phyloP scores from a whole-genome alignment of 1,284 basidiomycete species.

The Cryptococcus sp. region DNA sequence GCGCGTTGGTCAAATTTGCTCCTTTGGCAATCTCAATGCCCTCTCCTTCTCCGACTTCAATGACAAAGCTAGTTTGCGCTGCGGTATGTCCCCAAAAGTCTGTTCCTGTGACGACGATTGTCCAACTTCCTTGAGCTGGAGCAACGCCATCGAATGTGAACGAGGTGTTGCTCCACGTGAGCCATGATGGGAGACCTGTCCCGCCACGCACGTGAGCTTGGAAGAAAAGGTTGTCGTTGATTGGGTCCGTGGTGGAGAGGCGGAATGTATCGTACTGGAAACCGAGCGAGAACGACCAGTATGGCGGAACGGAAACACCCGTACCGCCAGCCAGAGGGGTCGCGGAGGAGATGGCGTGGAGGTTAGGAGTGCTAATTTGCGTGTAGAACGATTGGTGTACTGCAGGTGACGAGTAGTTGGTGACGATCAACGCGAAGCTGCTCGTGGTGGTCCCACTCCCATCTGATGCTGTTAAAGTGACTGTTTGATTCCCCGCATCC shows the following conservation, averaged over 20 bases:
- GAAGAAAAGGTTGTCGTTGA: conserved; percentile 52
- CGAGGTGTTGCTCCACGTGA: conserved; percentile 57
- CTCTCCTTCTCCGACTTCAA: conserved; percentile 47
- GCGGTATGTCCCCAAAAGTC: conserved; percentile 53
- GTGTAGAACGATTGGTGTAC: conserved; percentile 46
- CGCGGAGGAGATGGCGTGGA: conserved; percentile 46
- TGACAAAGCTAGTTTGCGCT: conserved; percentile 51
- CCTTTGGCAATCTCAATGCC: conserved; percentile 32
- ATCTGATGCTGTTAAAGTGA: conserved; percentile 46
- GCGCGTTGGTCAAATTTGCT: conserved; percentile 28
- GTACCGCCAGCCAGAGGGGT: conserved; percentile 40
- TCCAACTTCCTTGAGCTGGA: conserved; percentile 49
- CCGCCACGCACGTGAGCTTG: conserved; percentile 52
- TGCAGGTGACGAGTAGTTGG: conserved; percentile 44
- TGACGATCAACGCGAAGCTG: conserved; percentile 51
- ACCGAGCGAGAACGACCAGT: conserved; percentile 60
- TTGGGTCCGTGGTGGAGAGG: conserved; percentile 47
- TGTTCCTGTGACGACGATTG: conserved; percentile 50
- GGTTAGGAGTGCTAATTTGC: conserved; percentile 46
- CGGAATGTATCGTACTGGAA: conserved; percentile 54
- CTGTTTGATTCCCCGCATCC: conserved; percentile 38
- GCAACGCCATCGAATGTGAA: conserved; percentile 59
- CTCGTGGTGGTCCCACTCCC: conserved; percentile 29
- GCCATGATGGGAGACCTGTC: conserved; percentile 56
- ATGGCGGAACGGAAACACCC: conserved; percentile 51